These are phyloP conservation scores for Agarophyton chilense DNA, from an alignment of 23 red algal species.

Conservation along the genomic window DNA sequence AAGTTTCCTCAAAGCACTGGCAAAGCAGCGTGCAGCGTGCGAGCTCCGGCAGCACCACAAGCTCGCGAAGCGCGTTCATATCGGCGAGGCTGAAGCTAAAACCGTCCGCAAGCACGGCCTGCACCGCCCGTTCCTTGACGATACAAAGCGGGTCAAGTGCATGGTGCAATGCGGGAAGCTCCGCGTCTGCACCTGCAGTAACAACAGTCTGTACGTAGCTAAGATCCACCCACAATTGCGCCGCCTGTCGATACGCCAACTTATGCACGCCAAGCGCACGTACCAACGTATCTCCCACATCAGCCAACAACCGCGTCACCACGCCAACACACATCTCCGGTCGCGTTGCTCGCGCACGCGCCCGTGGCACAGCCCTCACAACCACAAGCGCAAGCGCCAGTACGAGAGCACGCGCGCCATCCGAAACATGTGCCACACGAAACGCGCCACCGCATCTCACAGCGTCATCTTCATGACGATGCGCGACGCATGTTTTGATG, in stretches of 20 bases:
- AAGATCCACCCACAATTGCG: constrained; percentile 66
- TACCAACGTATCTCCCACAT: constrained; percentile 25
- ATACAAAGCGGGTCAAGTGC: constrained; percentile 26
- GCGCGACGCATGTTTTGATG: too few species aligned
- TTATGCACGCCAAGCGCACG: constrained; percentile 25
- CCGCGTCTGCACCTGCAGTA: constrained; percentile 9
- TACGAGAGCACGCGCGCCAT: too few species aligned
- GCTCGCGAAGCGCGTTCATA: constrained; percentile 32
- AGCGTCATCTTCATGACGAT: too few species aligned
- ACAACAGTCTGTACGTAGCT: constrained; percentile 32
- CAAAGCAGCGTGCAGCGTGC: not conserved
- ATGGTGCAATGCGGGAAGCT: constrained; percentile 10
- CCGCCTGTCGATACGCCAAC: constrained; percentile 46
- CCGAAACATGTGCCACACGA: constrained; percentile 29
- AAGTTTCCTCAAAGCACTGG: constrained; percentile 55
- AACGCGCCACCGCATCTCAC: too few species aligned
- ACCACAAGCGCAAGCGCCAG: too few species aligned
- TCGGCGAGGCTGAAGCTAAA: constrained; percentile 54
- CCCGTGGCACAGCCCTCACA: too few species aligned
- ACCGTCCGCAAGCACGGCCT: constrained; percentile 64
- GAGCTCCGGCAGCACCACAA: constrained; percentile 18
- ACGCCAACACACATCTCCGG: constrained; percentile 30
- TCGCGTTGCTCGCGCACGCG: too few species aligned
- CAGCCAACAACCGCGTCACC: constrained; percentile 34
- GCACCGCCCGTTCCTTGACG: constrained; percentile 60